Evolutionary conservation across 1,284 basidiomycete genomes (phyloP).

Genomic region (Thecaphora frezii): DNA sequence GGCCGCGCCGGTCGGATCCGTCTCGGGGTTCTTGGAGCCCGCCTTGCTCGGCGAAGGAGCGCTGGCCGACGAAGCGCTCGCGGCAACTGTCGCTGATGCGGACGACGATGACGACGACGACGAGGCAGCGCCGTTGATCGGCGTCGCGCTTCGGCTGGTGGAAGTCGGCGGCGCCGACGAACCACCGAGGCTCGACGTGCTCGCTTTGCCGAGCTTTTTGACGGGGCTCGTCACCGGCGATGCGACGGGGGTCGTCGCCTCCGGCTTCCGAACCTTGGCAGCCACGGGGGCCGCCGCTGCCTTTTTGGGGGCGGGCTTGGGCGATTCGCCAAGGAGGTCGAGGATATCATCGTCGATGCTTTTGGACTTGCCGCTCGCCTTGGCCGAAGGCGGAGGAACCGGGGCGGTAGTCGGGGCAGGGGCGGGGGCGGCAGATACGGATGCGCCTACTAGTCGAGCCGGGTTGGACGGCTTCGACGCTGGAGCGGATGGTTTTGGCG

Average conservation of each 20-base stretch:
- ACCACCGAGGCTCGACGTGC: not conserved
- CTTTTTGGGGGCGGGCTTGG: conserved; percentile 23
- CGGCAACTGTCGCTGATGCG: conserved; percentile 14
- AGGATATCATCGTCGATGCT: conserved; percentile 37
- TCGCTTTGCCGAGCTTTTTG: conserved; percentile 12
- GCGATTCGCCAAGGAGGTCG: conserved; percentile 22
- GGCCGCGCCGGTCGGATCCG: conserved; percentile 40
- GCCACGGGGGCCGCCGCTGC: conserved; percentile 11
- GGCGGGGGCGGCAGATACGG: too few relatives aligned
- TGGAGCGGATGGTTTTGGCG: too few relatives aligned
- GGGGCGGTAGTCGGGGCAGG: too few relatives aligned
- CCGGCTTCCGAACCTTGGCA: conserved; percentile 1
- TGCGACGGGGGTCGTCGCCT: not conserved
- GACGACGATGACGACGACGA: too few relatives aligned
- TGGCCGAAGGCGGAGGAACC: too few relatives aligned
- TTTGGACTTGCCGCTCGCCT: too few relatives aligned
- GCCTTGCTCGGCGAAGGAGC: conserved; percentile 13
- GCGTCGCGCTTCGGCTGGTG: too few relatives aligned
- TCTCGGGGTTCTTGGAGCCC: conserved; percentile 22
- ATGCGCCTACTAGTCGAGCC: too few relatives aligned
- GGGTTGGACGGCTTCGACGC: too few relatives aligned
- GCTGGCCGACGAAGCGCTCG: conserved; percentile 4
- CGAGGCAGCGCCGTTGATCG: too few relatives aligned
- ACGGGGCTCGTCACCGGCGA: conserved; percentile 11
- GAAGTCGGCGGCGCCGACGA: not conserved